phyloP scores from a whole-genome alignment of 139 green algal species.

The Gonium pectorale region DNA sequence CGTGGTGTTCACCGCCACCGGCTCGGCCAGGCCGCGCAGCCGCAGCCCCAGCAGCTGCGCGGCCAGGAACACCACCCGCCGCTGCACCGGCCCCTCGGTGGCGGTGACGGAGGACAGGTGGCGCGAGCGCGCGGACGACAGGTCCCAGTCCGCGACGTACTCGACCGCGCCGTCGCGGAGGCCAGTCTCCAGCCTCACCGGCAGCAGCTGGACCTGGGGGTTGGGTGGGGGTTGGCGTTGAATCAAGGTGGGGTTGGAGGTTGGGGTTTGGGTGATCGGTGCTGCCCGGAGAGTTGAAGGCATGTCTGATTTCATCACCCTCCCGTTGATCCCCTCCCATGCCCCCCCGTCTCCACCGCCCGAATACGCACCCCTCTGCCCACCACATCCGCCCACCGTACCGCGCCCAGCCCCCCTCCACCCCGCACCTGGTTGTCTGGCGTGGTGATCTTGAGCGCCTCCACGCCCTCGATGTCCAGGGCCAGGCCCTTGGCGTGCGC shows the following conservation, averaged over 20 bases:
- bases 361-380: too few species aligned
- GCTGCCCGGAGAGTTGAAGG: too few species aligned
- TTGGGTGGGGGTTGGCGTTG: too few species aligned
- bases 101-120: constrained; percentile 25
- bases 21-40: background rate
- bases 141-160: constrained; percentile 31
- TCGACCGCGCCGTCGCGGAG: constrained; percentile 21
- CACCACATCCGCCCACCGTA: too few species aligned
- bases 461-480: constrained; percentile 14
- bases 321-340: too few species aligned
- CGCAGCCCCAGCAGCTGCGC: constrained; percentile 4
- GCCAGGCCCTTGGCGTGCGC: constrained; percentile 20
- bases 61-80: constrained; percentile 19
- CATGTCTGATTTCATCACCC: too few species aligned
- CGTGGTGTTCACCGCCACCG: constrained; percentile 29
- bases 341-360: too few species aligned
- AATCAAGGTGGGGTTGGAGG: too few species aligned
- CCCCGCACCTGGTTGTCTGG: constrained; percentile 38
- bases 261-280: too few species aligned
- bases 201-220: constrained; percentile 35
- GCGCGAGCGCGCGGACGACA: background rate
- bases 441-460: constrained; percentile 19
- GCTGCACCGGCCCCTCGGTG: constrained; percentile 31
- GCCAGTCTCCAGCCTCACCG: constrained; percentile 27
- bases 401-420: too few species aligned